phyloP scores from a whole-genome alignment of 805 yeast species.

The Lipomyces kockii region DNA sequence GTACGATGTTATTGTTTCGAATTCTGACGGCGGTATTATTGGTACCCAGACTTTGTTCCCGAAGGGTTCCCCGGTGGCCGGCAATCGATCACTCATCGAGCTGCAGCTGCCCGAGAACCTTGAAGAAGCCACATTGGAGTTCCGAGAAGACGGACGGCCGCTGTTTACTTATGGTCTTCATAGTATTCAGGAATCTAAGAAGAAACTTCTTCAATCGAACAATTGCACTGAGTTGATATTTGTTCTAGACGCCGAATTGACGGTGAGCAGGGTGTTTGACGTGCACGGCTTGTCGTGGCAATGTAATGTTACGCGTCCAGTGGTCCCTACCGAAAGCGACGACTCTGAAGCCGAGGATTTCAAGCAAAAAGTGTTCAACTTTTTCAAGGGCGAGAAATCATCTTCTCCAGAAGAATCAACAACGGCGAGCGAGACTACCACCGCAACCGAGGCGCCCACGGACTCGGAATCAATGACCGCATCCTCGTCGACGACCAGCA shows the following conservation, averaged over 20 bases:
- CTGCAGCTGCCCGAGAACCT: slow-evolving; percentile 16
- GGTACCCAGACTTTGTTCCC: slow-evolving; percentile 50
- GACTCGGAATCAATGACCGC: slow-evolving; percentile 33
- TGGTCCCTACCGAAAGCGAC: slow-evolving; percentile 41
- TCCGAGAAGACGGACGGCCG: slow-evolving; percentile 20
- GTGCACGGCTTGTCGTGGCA: slow-evolving; percentile 20
- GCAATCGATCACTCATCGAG: slow-evolving; percentile 13
- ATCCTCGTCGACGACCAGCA: slow-evolving; percentile 34
- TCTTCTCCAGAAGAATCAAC: slow-evolving; percentile 14
- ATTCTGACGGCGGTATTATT: slow-evolving; percentile 40
- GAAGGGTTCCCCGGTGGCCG: slow-evolving; percentile 51
- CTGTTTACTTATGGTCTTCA: slow-evolving; percentile 16
- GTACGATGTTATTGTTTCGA: slow-evolving; percentile 49
- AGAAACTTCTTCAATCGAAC: slow-evolving; percentile 13
- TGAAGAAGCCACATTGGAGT: slow-evolving; percentile 18
- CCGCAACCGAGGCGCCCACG: slow-evolving; percentile 26
- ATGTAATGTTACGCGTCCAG: slow-evolving; percentile 37
- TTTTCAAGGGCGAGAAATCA: slow-evolving; percentile 21
- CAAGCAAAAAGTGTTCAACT: slow-evolving; percentile 35
- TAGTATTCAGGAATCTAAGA: slow-evolving; percentile 22
- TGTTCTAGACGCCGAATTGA: slow-evolving; percentile 27
- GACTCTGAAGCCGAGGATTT: slow-evolving; percentile 36
- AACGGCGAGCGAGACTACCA: slow-evolving; percentile 9
- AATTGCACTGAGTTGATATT: slow-evolving; percentile 26
- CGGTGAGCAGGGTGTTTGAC: slow-evolving; percentile 26